Percentiles rank a stretch among this genome's conserved stretches.
Conservation (phyloP, 2,329 filamentous ascomycete genomes). For the Calonectria pseudoreteaudii region DNA sequence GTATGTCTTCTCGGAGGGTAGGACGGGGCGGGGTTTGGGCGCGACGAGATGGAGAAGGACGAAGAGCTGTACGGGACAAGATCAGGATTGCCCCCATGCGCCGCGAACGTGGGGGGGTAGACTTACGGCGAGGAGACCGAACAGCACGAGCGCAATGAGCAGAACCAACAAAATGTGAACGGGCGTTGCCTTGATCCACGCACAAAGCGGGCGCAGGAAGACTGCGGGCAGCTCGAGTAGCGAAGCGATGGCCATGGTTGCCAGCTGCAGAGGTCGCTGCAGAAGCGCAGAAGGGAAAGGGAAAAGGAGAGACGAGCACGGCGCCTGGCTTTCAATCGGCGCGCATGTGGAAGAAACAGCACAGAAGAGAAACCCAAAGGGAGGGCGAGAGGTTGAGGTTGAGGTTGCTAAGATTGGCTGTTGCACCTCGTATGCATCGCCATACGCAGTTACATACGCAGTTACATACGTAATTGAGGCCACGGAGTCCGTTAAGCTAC, state of each 20-base stretch:
- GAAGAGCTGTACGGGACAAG: slow-evolving; percentile 60
- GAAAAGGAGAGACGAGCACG: not conserved
- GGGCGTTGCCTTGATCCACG: slow-evolving; percentile 53
- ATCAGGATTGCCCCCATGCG: slow-evolving; percentile 25
- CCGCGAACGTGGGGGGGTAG: not conserved
- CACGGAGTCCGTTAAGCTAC: slow-evolving; percentile 19
- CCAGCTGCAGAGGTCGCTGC: slow-evolving; percentile 24
- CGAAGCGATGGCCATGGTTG: slow-evolving; percentile 31
- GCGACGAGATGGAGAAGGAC: slow-evolving; percentile 79
- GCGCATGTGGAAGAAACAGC: slow-evolving; percentile 14
- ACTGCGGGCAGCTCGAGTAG: slow-evolving; percentile 48
- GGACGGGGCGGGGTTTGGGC: slow-evolving; percentile 80
- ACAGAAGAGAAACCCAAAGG: not conserved
- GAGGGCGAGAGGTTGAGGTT: not conserved
- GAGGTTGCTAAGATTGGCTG: not conserved
- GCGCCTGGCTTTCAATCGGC: not conserved
- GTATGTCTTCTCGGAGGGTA: slow-evolving; percentile 87
- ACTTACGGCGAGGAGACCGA: slow-evolving; percentile 55
- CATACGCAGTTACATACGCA: not conserved
- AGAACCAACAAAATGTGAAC: slow-evolving; percentile 53
- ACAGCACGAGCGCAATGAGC: slow-evolving; percentile 46
- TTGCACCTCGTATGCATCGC: not conserved
- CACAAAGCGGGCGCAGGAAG: slow-evolving; percentile 50
- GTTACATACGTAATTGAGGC: slow-evolving; percentile 17
- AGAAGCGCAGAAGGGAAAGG: slow-evolving; percentile 20